Evolutionary conservation across 768 basidiomycete species (phyloP).

Genomic region (Lactarius vividus): DNA sequence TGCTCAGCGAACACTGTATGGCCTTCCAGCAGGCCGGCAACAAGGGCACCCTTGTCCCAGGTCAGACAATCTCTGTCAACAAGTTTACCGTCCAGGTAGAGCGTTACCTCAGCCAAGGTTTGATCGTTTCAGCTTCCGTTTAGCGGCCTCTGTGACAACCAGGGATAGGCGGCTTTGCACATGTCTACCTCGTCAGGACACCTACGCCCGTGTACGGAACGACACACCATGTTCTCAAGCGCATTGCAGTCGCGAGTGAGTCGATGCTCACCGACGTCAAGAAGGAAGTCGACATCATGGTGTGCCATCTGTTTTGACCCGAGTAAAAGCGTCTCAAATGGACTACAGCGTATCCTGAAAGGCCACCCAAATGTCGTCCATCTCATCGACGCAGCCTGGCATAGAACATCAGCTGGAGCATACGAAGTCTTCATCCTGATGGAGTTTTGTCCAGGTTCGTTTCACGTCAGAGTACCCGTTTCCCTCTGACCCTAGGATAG

Average conservation of each 20-base stretch:
- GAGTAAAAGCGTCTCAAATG: conserved; percentile 15
- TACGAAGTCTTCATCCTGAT: conserved; percentile 98
- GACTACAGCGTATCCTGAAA: conserved; percentile 72
- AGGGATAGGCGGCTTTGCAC: conserved; percentile 86
- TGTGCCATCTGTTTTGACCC: conserved; percentile 38
- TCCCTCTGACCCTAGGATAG: conserved; percentile 41
- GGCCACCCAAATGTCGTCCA: conserved; percentile 95
- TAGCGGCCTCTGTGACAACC: conserved; percentile 17
- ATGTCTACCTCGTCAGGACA: conserved; percentile 94
- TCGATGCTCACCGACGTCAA: conserved; percentile 89
- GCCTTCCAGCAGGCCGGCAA: conserved; percentile 50
- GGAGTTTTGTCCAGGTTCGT: conserved; percentile 91
- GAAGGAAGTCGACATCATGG: conserved; percentile 99
- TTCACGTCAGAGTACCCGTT: not conserved
- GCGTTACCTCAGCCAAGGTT: conserved; percentile 93
- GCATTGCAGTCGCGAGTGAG: conserved; percentile 90
- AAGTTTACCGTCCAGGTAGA: conserved; percentile 90
- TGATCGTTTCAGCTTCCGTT: conserved; percentile 28
- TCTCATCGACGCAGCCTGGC: conserved; percentile 93
- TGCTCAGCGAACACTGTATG: conserved; percentile 36
- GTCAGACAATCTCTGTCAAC: conserved; percentile 87
- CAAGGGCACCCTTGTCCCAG: conserved; percentile 72
- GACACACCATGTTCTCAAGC: conserved; percentile 94
- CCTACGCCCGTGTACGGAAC: conserved; percentile 85
- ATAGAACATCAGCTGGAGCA: conserved; percentile 74